phyloP scores from a whole-genome alignment of 2,329 filamentous ascomycete species.

The Moelleriella libera region DNA sequence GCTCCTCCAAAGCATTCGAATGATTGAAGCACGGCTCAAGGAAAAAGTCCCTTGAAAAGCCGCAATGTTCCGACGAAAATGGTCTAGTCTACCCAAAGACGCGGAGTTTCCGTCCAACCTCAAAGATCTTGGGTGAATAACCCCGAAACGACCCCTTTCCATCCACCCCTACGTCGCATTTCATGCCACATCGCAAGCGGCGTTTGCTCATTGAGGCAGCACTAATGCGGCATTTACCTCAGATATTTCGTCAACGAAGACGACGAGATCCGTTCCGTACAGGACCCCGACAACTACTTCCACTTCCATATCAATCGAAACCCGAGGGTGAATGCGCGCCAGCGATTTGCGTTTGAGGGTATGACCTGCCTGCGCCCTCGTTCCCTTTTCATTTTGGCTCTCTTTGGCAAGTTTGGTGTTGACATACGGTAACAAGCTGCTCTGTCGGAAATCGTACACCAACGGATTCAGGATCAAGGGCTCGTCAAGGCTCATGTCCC shows the following conservation, averaged over 20 bases:
- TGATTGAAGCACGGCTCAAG: too few relatives aligned
- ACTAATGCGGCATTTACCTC: not conserved
- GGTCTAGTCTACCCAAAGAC: slow-evolving; percentile 57
- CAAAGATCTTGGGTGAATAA: slow-evolving; percentile 50
- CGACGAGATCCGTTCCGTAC: slow-evolving; percentile 60
- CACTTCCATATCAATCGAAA: slow-evolving; percentile 62
- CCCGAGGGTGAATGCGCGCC: slow-evolving; percentile 61
- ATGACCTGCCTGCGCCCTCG: slow-evolving; percentile 1
- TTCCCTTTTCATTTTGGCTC: not conserved
- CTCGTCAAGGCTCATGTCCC: slow-evolving; percentile 50
- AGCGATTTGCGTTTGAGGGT: slow-evolving; percentile 64
- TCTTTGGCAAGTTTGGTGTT: not conserved
- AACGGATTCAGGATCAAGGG: slow-evolving; percentile 47
- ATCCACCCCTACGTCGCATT: too few relatives aligned
- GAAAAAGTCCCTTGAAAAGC: too few relatives aligned
- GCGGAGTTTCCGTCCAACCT: slow-evolving; percentile 51
- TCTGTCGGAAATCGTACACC: slow-evolving; percentile 42
- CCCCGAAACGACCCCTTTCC: too few relatives aligned
- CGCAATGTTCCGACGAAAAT: slow-evolving; percentile 58
- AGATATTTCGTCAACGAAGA: slow-evolving; percentile 69
- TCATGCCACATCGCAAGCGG: not conserved
- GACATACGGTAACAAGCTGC: slow-evolving; percentile 32
- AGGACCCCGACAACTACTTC: slow-evolving; percentile 55
- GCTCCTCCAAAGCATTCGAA: not conserved
- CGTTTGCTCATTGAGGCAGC: not conserved